Percentiles rank a stretch among this genome's conserved stretches.
Evolutionary conservation across 768 basidiomycete species (phyloP).

Genomic region (Leccinum disarticulatum): DNA sequence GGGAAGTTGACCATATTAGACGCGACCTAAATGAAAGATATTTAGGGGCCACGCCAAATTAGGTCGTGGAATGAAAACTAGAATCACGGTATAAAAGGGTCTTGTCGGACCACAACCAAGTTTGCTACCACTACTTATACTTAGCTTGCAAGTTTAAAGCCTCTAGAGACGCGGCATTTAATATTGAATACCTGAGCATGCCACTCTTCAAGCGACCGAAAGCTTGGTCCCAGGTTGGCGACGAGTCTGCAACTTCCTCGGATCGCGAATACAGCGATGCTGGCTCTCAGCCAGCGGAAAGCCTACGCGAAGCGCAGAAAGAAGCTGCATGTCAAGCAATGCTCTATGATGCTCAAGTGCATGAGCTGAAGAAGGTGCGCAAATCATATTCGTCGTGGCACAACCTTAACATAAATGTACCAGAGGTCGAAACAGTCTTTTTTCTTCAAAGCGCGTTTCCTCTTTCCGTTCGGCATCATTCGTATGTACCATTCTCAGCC

Average conservation of each 20-base stretch:
- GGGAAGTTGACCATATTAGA: too few species aligned
- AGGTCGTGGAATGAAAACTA: background rate
- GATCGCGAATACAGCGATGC: conserved; percentile 12
- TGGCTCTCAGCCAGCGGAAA: conserved; percentile 1
- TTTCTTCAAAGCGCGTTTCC: conserved; percentile 43
- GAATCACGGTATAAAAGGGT: too few species aligned
- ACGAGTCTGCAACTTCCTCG: conserved; percentile 16
- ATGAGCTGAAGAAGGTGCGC: conserved; percentile 25
- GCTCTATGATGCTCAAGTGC: conserved; percentile 25
- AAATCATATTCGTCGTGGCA: background rate
- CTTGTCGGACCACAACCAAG: background rate
- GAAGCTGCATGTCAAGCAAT: conserved; percentile 27
- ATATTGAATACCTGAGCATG: conserved; percentile 24
- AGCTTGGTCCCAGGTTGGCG: conserved; percentile 21
- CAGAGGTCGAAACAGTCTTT: conserved; percentile 20
- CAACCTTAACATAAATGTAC: background rate
- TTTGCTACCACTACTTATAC: background rate
- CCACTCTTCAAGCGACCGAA: conserved; percentile 34
- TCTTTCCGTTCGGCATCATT: conserved; percentile 73
- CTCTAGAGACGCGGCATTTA: background rate
- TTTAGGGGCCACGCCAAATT: background rate
- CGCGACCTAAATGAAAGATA: too few species aligned
- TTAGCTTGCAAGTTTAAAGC: background rate
- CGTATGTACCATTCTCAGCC: conserved; percentile 40
- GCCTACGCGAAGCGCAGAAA: conserved; percentile 16